phyloP scores from a whole-genome alignment of 2,329 filamentous ascomycete species.

The Aspergillus fijiensis region DNA sequence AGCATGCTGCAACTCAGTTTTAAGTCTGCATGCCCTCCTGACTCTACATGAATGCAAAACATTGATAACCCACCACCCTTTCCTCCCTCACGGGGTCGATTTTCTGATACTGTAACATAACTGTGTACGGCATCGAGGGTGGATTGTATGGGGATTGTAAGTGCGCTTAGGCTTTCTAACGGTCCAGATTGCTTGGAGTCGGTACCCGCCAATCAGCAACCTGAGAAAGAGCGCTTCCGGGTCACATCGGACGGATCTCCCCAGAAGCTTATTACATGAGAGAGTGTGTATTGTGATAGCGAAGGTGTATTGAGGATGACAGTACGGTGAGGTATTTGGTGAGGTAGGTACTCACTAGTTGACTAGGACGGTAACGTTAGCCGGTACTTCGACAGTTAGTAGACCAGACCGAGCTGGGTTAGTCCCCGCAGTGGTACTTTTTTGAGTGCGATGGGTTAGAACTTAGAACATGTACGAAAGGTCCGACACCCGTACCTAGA shows the following conservation, averaged over 20 bases:
- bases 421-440: background rate
- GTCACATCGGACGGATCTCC: constrained; percentile 14
- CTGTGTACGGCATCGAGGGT: background rate
- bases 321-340: background rate
- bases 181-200: constrained; percentile 8
- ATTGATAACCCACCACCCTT: background rate
- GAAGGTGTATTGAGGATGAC: background rate
- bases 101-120: constrained; percentile 6
- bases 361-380: too few relatives aligned
- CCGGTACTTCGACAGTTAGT: too few relatives aligned
- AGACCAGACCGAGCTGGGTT: background rate
- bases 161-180: constrained; percentile 1
- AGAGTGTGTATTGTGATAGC: constrained; percentile 10
- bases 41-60: background rate
- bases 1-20: background rate
- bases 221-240: background rate
- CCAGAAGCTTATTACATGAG: constrained; percentile 14
- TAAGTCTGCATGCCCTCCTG: background rate
- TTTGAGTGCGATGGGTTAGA: background rate
- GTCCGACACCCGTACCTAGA: background rate
- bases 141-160: background rate
- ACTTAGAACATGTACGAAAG: background rate
- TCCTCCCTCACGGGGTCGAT: background rate
- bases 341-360: too few relatives aligned
- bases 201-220: constrained; percentile 12